Conservation (phyloP, 2,329 filamentous ascomycete genomes). For the Colletotrichum sansevieriae region DNA sequence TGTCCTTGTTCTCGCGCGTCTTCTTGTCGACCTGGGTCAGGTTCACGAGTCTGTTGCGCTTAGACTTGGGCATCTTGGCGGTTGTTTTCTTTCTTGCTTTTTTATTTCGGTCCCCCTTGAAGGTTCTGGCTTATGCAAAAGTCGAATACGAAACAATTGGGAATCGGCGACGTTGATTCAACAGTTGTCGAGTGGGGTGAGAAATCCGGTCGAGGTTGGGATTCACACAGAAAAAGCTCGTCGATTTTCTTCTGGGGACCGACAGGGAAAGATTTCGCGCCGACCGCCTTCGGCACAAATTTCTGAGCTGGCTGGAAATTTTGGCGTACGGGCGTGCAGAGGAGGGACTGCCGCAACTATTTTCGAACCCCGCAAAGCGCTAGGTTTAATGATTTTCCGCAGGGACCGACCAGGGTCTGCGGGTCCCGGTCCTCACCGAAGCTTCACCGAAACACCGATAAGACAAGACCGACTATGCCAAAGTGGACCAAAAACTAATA, state of each 20-base stretch:
- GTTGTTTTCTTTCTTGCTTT: constrained; percentile 17
- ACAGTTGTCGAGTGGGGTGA: neutral
- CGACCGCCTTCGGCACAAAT: constrained; percentile 42
- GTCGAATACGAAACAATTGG: neutral
- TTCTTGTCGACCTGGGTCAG: constrained; percentile 94
- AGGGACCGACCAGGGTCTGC: constrained; percentile 28
- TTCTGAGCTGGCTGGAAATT: constrained; percentile 32
- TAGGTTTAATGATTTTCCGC: constrained; percentile 43
- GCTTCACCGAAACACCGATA: constrained; percentile 4
- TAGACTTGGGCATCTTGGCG: constrained; percentile 90
- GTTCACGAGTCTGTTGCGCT: constrained; percentile 89
- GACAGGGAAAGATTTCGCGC: constrained; percentile 39
- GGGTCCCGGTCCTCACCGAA: neutral
- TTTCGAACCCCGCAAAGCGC: constrained; percentile 44
- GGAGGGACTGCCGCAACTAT: constrained; percentile 39
- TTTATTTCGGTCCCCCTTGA: constrained; percentile 8
- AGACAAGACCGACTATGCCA: too few species aligned
- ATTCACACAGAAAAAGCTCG: neutral
- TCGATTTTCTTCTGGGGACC: constrained; percentile 6
- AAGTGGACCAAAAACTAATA: neutral
- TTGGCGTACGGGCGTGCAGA: constrained; percentile 23
- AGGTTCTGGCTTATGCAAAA: constrained; percentile 11
- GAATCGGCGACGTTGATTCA: neutral
- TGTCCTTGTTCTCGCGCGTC: constrained; percentile 89
- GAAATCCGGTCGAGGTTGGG: constrained; percentile 9